Evolutionary conservation across 1,284 basidiomycete genomes (phyloP), one percentile per base, ranked within the genome.

Genomic region (Ganoderma boninense): DNA sequence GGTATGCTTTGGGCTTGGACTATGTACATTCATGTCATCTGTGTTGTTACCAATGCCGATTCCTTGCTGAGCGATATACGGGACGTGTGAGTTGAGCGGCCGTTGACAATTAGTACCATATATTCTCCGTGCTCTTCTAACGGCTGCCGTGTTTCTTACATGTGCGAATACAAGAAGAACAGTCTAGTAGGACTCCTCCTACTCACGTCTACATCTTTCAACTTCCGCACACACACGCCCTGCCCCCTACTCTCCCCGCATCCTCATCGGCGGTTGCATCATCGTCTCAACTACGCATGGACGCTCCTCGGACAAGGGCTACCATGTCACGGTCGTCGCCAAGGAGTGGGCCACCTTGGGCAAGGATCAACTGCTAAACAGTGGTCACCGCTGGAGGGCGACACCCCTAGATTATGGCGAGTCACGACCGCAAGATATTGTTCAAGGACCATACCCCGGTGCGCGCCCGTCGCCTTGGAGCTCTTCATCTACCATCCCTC

Each of bases 251-350:
- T 69, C 67, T 43, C 67, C 65, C 29, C 73, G 71, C 18, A 66
- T 77, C n/a, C 71, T 79, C 46, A 68, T 79, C 64, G 77, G 77
- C 18, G 77, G 76, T 16, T 75, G 78, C 32, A 76, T 78, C 23
- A 78, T 76, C 32, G 77, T n/a, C n/a, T n/a, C n/a, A n/a, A n/a
- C n/a, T n/a, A n/a, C n/a, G 79, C 80, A 5, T 81, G 79, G 79
- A 73, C 76, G 7, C 70, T 81, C 6, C 73, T 80, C 40, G n/a
- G 80, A 80, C 70, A 72, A 74, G 57, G 80, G 80, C 18, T 80
- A 80, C 73, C 69, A 77, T 11, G 80, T 81, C 7, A 81, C 80
- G 18, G 70, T 81, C 52, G 61, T 80, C 23, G 74, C 79, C 14
- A 76, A 79, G 18, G 68, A 69, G 40, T 79, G 76, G 74, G 77